Percentiles rank a stretch among this genome's conserved stretches.
Conservation (phyloP, 768 basidiomycete genomes). For the Leucocoprinus birnbaumii region DNA sequence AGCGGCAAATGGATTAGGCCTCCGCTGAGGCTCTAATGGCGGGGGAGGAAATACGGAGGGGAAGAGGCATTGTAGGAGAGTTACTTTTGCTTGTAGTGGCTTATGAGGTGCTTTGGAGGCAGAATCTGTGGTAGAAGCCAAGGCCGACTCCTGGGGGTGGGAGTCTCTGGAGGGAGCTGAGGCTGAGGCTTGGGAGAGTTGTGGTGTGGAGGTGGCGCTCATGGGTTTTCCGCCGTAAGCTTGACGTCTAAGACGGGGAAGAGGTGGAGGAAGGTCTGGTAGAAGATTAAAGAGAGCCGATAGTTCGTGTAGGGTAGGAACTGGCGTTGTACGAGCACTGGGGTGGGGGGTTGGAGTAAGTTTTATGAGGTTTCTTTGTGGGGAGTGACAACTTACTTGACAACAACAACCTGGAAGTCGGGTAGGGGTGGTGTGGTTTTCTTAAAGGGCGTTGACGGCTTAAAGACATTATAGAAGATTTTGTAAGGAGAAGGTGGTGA, state of each 20-base stretch:
- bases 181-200: too few relatives aligned
- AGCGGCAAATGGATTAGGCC: slow-evolving; percentile 71
- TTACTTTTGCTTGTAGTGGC: not conserved
- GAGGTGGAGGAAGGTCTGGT: slow-evolving; percentile 66
- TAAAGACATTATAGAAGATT: slow-evolving; percentile 89
- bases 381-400: slow-evolving; percentile 57
- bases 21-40: slow-evolving; percentile 25
- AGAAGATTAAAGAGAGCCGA: slow-evolving; percentile 66
- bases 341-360: not conserved
- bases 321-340: slow-evolving; percentile 78
- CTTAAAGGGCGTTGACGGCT: slow-evolving; percentile 82
- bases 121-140: not conserved
- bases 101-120: not conserved
- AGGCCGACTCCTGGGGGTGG: slow-evolving; percentile 13
- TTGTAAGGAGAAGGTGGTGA: slow-evolving; percentile 53
- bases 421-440: slow-evolving; percentile 75
- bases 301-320: slow-evolving; percentile 82
- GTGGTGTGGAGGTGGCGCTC: slow-evolving; percentile 5
- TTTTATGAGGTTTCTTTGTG: not conserved
- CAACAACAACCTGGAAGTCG: slow-evolving; percentile 83
- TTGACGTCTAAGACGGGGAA: slow-evolving; percentile 39
- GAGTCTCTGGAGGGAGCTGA: too few relatives aligned
- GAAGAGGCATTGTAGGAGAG: slow-evolving; percentile 15
- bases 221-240: slow-evolving; percentile 12
- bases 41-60: slow-evolving; percentile 24